A percentile compares a stretch with the other conserved stretches of the same genome.
Conservation (phyloP, 805 yeast genomes). For the Starmerella bombi region DNA sequence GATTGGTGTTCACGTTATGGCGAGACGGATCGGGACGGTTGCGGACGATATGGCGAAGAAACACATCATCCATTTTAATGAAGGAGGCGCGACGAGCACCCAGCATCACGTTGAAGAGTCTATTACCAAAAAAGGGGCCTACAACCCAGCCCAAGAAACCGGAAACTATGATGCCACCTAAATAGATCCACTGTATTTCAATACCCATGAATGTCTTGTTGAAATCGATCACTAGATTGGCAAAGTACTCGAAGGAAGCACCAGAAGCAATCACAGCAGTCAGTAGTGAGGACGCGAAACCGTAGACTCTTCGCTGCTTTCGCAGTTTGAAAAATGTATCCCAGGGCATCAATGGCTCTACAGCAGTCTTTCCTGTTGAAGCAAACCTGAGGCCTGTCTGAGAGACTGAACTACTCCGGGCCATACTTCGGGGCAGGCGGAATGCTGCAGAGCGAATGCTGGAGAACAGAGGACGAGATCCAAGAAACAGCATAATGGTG, state of each 20-base stretch:
- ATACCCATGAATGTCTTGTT: constrained; percentile 76
- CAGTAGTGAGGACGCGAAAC: constrained; percentile 50
- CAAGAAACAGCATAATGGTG: background rate
- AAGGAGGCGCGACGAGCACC: constrained; percentile 24
- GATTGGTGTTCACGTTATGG: constrained; percentile 65
- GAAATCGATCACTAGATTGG: constrained; percentile 75
- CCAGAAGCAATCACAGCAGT: constrained; percentile 56
- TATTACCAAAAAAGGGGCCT: constrained; percentile 73
- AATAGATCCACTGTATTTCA: constrained; percentile 73
- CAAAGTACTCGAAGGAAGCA: constrained; percentile 59
- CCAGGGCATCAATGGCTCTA: constrained; percentile 39
- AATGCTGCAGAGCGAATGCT: background rate
- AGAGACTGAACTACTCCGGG: background rate
- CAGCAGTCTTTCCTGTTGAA: background rate
- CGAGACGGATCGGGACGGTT: constrained; percentile 87
- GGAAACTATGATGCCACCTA: constrained; percentile 57
- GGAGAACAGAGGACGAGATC: background rate
- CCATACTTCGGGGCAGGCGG: background rate
- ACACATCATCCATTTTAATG: constrained; percentile 49
- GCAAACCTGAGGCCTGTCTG: constrained; percentile 6
- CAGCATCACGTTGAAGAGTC: constrained; percentile 38
- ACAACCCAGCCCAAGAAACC: constrained; percentile 66
- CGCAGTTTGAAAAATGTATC: constrained; percentile 63
- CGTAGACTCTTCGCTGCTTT: constrained; percentile 58
- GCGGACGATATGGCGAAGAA: constrained; percentile 56